Percentiles rank a stretch among this genome's conserved stretches.
phyloP scores from a whole-genome alignment of 2,329 filamentous ascomycete genomes.

The Fusarium sp. region DNA sequence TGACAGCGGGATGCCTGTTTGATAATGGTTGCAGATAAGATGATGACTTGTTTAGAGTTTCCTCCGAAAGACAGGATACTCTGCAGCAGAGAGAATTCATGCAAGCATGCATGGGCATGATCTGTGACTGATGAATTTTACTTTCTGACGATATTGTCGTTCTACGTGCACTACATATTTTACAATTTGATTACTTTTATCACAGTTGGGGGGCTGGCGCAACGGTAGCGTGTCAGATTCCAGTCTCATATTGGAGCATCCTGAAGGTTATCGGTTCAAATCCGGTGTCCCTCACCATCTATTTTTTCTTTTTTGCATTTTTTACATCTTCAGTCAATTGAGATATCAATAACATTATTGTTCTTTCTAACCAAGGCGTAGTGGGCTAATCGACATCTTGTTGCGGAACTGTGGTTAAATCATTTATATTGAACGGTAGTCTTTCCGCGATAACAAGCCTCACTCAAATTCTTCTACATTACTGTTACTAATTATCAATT shows the following conservation, averaged over 20 bases:
- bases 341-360: background rate
- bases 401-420: too few relatives aligned
- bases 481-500: too few relatives aligned
- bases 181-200: rapidly evolving
- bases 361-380: too few relatives aligned
- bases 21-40: slow-evolving; percentile 1
- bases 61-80: background rate
- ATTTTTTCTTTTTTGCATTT: background rate
- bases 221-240: slow-evolving; percentile 27
- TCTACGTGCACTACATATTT: background rate
- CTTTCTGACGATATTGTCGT: background rate
- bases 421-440: too few relatives aligned
- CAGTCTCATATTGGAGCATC: slow-evolving; percentile 10
- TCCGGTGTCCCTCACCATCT: slow-evolving; percentile 17
- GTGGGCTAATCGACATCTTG: too few relatives aligned
- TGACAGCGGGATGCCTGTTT: slow-evolving; percentile 6
- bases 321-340: background rate
- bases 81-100: background rate
- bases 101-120: background rate
- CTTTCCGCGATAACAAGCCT: too few relatives aligned
- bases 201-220: slow-evolving; percentile 16
- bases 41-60: background rate
- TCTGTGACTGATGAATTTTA: background rate
- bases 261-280: slow-evolving; percentile 25
- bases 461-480: too few relatives aligned